Percentiles rank a stretch among this genome's conserved stretches.
Evolutionary conservation across 768 basidiomycete genomes (phyloP).

Genomic region (Coprinellus aureogranulatus): DNA sequence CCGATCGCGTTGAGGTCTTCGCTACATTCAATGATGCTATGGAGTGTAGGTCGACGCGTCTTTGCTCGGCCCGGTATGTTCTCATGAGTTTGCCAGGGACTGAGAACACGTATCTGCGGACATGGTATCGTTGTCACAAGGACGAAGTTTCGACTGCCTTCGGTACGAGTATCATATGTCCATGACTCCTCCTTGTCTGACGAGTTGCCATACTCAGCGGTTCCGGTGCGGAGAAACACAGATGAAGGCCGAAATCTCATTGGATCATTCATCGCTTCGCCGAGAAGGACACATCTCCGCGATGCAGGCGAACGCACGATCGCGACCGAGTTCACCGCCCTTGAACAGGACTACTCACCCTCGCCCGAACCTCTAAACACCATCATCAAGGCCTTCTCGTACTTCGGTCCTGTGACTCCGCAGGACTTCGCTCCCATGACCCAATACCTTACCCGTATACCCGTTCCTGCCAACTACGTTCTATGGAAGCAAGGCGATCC

Average conservation of each 20-base stretch:
- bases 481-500: conserved; percentile 78
- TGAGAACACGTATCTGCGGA: conserved; percentile 86
- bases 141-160: conserved; percentile 45
- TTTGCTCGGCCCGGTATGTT: neutral
- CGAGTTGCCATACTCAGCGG: conserved; percentile 30
- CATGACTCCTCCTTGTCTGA: conserved; percentile 1
- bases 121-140: conserved; percentile 72
- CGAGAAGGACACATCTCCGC: conserved; percentile 62
- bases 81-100: conserved; percentile 56
- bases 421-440: conserved; percentile 61
- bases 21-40: conserved; percentile 58
- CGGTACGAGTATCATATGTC: conserved; percentile 26
- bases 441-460: conserved; percentile 67
- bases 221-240: conserved; percentile 60
- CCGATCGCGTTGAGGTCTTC: conserved; percentile 78
- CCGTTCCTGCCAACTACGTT: conserved; percentile 53
- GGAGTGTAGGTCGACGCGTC: conserved; percentile 82
- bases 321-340: conserved; percentile 37
- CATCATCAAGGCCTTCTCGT: conserved; percentile 75
- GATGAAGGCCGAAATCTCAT: conserved; percentile 37
- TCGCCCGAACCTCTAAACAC: conserved; percentile 67
- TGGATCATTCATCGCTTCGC: conserved; percentile 58
- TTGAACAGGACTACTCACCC: conserved; percentile 29
- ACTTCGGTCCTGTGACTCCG: conserved; percentile 58
- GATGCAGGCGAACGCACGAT: conserved; percentile 74